A percentile compares a stretch with the other conserved stretches of the same genome.
These are phyloP conservation scores for Camellia sinensis DNA, from an alignment of 148 eudicot species.

Conservation along the genomic window DNA sequence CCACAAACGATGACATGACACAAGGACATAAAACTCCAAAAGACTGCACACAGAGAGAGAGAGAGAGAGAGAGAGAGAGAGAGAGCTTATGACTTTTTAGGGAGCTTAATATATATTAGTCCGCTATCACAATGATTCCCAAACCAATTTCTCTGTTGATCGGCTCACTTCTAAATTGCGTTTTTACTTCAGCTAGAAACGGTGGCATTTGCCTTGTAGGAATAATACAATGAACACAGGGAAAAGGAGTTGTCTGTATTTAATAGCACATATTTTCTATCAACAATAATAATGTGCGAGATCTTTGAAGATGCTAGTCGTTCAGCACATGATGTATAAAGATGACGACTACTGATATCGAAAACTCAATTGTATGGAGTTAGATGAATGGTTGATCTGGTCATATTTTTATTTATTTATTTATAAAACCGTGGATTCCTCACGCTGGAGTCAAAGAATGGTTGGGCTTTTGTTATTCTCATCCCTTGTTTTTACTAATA, in stretches of 20 bases:
- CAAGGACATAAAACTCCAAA: no score
- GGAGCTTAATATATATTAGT: no score
- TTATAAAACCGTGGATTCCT: not conserved
- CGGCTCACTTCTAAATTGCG: no score
- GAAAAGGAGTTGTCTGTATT: not conserved
- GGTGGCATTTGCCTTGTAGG: not conserved
- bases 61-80: no score
- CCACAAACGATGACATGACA: no score
- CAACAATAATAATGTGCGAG: not conserved
- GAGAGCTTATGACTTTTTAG: no score
- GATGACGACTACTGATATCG: not conserved
- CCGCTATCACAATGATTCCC: no score
- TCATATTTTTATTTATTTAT: not conserved
- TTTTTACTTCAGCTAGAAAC: not conserved
- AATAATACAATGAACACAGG: not conserved
- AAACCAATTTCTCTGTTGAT: no score
- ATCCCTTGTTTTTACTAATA: no score
- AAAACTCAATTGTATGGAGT: not conserved
- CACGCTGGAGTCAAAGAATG: not conserved
- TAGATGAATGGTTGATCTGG: not conserved
- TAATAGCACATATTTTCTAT: not conserved
- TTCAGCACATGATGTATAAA: not conserved
- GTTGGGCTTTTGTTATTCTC: not conserved
- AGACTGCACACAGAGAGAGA: no score
- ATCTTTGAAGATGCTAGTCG: not conserved